Percentiles rank a stretch among this genome's conserved stretches.
Evolutionary conservation across 805 yeast genomes (phyloP).

Genomic region (Suhomyces tanzawaensis): DNA sequence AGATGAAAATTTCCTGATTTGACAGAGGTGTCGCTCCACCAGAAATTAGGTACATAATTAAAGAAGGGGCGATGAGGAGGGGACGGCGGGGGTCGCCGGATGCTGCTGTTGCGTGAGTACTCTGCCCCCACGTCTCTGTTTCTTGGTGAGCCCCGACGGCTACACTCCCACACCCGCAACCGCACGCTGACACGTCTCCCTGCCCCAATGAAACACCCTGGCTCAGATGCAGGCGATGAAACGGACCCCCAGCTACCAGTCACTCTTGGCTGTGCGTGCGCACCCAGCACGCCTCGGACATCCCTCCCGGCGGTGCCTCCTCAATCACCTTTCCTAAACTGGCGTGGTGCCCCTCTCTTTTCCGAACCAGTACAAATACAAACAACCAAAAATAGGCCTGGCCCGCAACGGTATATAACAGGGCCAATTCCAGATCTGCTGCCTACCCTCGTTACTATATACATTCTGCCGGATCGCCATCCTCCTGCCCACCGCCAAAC

Average conservation of each 20-base stretch:
- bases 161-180: too few species aligned
- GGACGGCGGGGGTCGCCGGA: too few species aligned
- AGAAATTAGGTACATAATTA: too few species aligned
- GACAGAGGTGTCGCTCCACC: not conserved
- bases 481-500: too few species aligned
- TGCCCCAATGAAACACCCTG: too few species aligned
- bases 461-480: too few species aligned
- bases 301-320: not conserved
- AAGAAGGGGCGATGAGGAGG: not conserved
- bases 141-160: too few species aligned
- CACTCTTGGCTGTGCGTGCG: not conserved
- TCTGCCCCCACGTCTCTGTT: too few species aligned
- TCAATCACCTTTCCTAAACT: not conserved
- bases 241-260: not conserved
- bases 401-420: constrained; percentile 1
- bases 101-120: too few species aligned
- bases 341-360: constrained; percentile 1
- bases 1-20: not conserved
- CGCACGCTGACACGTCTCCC: too few species aligned
- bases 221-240: too few species aligned
- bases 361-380: constrained; percentile 3
- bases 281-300: constrained; percentile 2
- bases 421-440: not conserved
- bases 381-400: constrained; percentile 5
- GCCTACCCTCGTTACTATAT: too few species aligned